Conservation (phyloP, 192 early-diverging fungal species). For the Backusella parvicylindrica region DNA sequence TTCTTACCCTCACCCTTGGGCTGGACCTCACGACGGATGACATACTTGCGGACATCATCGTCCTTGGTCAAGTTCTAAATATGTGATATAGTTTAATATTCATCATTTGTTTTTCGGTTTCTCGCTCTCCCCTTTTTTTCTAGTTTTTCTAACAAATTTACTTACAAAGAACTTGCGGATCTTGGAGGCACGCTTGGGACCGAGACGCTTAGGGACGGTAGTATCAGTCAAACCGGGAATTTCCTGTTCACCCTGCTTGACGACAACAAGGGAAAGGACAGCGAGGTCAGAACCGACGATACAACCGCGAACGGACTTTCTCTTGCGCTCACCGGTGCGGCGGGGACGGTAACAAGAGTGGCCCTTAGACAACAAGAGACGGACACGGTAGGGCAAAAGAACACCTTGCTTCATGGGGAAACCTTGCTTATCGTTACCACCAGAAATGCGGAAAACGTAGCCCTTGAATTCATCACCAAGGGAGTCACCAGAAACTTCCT, state of each 20-base stretch:
- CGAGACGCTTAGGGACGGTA: constrained; percentile 94
- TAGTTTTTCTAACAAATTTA: constrained; percentile 6
- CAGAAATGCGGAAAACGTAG: constrained; percentile 99
- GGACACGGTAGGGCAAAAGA: constrained; percentile 67
- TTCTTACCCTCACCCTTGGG: constrained; percentile 89
- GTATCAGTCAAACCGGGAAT: constrained; percentile 95
- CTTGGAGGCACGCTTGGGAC: constrained; percentile 98
- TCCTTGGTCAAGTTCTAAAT: constrained; percentile 90
- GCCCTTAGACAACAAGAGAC: constrained; percentile 84
- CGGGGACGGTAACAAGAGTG: constrained; percentile 99
- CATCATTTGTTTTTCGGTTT: background rate
- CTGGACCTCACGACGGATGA: constrained; percentile 95
- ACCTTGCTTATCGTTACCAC: constrained; percentile 99
- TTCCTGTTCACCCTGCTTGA: constrained; percentile 96
- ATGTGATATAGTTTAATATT: background rate
- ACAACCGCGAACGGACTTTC: constrained; percentile 99
- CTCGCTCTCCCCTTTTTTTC: no score
- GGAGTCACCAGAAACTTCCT: constrained; percentile 92
- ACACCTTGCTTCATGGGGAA: constrained; percentile 99
- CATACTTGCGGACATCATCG: constrained; percentile 99
- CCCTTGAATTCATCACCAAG: constrained; percentile 99
- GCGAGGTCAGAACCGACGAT: constrained; percentile 94
- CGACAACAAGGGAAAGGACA: constrained; percentile 90
- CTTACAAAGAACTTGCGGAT: constrained; percentile 98
- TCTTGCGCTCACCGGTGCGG: constrained; percentile 96